Evolutionary conservation across 441 rosid species (phyloP), one percentile per base, ranked within the genome.

Genomic region (Biscutella laevigata): DNA sequence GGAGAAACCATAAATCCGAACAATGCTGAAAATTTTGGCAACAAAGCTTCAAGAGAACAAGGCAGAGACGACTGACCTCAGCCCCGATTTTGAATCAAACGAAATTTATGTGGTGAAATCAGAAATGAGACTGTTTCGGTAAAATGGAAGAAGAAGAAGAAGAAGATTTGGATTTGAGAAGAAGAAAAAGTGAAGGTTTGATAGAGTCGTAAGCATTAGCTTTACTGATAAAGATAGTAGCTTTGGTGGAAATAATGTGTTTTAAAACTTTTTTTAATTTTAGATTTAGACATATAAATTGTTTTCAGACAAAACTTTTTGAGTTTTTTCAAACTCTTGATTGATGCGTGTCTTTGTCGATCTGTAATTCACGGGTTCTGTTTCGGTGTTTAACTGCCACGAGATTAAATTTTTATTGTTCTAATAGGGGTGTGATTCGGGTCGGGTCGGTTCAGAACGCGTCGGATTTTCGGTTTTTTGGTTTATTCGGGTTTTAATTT

Each of bases 141-240:
- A n/a, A 7, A 12, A 37, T 10, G 22, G 14, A 39, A 47, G 33
- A 32, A 7, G 44, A 28, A 29, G 47, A 43, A 33, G 41, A 42
- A 26, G 54, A 35, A 29, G 61, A 60, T 21, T 49, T 17, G 33
- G 41, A n/a, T 38, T 34, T 33, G 35, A 48, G 62, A 15, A 36
- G 48, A 24, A 41, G 59, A n/a, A 50, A 54, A 56, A 59, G 39
- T 51, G 51, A 49, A 40, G 14, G 59, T 61, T 61, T 61, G 64
- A 54, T 57, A 41, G 63, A 66, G 70, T 52, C 72, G 63, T 42
- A 48, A 54, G 64, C 63, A 49, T 56, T 62, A 55, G 64, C 64
- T 57, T 61, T 68, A 42, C 63, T 34, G 44, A 68, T 61, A 38
- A 41, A 16, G 15, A 3, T 8, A 57, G 70, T 65, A 55, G 61